phyloP scores from a whole-genome alignment of 768 basidiomycete genomes.

The Cystofilobasidium capitatum region DNA sequence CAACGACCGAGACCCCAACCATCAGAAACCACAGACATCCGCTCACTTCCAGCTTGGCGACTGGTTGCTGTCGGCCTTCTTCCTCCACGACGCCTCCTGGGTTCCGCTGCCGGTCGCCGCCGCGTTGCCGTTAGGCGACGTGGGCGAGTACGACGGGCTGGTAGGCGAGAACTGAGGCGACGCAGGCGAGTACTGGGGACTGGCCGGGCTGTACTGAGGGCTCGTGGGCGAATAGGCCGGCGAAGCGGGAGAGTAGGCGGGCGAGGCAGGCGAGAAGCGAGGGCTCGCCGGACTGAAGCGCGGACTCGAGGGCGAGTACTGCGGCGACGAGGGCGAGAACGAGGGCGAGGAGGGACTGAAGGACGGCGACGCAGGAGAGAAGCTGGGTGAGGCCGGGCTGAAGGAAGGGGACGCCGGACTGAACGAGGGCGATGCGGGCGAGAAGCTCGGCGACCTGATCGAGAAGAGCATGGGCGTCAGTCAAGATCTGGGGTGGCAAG shows the following conservation, averaged over 20 bases:
- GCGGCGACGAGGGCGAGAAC: constrained; percentile 40
- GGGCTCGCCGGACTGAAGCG: constrained; percentile 81
- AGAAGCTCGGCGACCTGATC: constrained; percentile 24
- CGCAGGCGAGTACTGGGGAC: constrained; percentile 7
- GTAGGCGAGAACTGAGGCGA: constrained; percentile 41
- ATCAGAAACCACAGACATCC: no score
- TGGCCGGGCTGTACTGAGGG: neutral
- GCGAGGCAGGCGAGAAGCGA: constrained; percentile 48
- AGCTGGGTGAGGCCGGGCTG: constrained; percentile 41
- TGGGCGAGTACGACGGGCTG: constrained; percentile 61
- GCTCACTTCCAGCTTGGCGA: constrained; percentile 23
- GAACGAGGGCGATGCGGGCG: neutral
- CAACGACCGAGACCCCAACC: no score
- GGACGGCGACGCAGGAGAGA: constrained; percentile 65
- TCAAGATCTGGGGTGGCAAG: constrained; percentile 22
- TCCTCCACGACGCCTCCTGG: constrained; percentile 12
- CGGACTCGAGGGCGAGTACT: constrained; percentile 68
- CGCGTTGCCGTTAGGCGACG: constrained; percentile 12
- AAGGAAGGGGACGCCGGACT: constrained; percentile 37
- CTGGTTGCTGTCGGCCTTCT: constrained; percentile 1
- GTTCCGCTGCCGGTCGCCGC: neutral
- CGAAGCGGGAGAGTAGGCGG: constrained; percentile 21
- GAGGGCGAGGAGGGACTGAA: constrained; percentile 18
- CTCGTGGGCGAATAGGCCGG: constrained; percentile 17
- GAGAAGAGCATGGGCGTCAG: constrained; percentile 6